Base-by-base conservation (phyloP, 2,329 filamentous ascomycete genomes). In the Stagonosporopsis cucurbitacearum region DNA sequence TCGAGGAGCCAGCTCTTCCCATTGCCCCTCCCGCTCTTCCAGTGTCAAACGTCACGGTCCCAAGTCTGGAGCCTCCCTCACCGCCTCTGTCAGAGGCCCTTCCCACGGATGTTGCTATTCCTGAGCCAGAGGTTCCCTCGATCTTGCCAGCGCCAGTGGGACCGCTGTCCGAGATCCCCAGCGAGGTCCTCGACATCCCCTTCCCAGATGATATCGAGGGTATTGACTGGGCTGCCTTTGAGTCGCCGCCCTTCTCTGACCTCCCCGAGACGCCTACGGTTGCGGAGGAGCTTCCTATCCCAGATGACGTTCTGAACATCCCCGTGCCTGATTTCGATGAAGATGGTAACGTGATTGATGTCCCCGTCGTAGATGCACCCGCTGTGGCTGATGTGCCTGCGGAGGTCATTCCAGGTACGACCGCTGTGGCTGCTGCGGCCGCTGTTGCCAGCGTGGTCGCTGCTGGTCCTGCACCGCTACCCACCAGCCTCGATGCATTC, bases 311-410 rank as follows among this genome's bases (percentile, higher is more conserved):
- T 4, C 45, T 55, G 17, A 55, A 47, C 30, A 30, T 53, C 4
- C 36, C 52, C 35, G 52, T 55, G 22, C 52, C 46, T 15, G 45
- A 55, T 1, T 25, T 55, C 25, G 52, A 55, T 11, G 52, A 55
- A 9, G 13, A 26, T n/a, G 51, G 51, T 15, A 20, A 43, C 19
- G 25, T 45, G 3, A 54, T 54, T 13, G 50, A 52, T 2, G 6
- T 30, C 1, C 43, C 37, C 2, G 5, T 37, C 6, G 45, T 44
- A 17, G 26, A 23, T 4, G 15, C 22, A 5, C 15, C 23, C 22
- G 12, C 11, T 22, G 25, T 32, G 41, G 6, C 26, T 19, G 25
- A 17, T 30, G 25, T 22, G 3, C n/a, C 12, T 17, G 17, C 3
- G 13, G 41, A 11, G 17, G n/a, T 11, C n/a, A 4, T 43, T 3